Conservation (phyloP, 352 stramenopile species). For the Halophytophthora polymorphica region DNA sequence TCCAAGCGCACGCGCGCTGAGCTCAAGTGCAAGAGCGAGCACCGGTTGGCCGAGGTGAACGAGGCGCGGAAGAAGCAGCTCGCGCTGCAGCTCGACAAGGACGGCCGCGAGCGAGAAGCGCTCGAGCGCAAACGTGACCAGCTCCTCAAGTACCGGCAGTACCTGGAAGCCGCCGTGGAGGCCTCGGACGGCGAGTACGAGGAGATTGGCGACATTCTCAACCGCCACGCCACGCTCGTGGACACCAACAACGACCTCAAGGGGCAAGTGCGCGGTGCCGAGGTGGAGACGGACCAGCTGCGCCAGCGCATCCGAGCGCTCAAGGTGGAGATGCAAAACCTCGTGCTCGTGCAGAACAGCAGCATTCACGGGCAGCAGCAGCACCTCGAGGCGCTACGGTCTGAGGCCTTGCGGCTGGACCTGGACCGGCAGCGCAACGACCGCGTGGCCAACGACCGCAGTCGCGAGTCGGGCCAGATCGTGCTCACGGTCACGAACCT, state of each 20-base stretch:
- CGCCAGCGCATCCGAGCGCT: slow-evolving; percentile 71
- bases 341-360: slow-evolving; percentile 83
- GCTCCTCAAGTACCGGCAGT: slow-evolving; percentile 82
- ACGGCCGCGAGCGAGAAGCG: slow-evolving; percentile 54
- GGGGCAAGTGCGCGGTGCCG: slow-evolving; percentile 57
- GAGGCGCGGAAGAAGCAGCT: slow-evolving; percentile 79
- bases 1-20: slow-evolving; percentile 86
- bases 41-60: slow-evolving; percentile 68
- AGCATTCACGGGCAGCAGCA: slow-evolving; percentile 81
- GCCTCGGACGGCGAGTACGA: slow-evolving; percentile 82
- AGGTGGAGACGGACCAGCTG: slow-evolving; percentile 76
- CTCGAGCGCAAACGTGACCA: slow-evolving; percentile 78
- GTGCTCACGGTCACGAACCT: slow-evolving; percentile 90
- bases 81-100: slow-evolving; percentile 66
- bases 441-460: slow-evolving; percentile 77
- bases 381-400: slow-evolving; percentile 72
- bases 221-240: slow-evolving; percentile 80
- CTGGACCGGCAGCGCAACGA: slow-evolving; percentile 76
- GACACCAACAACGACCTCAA: slow-evolving; percentile 88
- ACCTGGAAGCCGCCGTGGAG: slow-evolving; percentile 80
- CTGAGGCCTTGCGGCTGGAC: slow-evolving; percentile 77
- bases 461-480: slow-evolving; percentile 86
- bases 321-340: slow-evolving; percentile 82
- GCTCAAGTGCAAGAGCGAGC: slow-evolving; percentile 86
- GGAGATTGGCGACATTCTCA: slow-evolving; percentile 83